phyloP scores from a whole-genome alignment of 768 basidiomycete species.

The Trametes cingulata region DNA sequence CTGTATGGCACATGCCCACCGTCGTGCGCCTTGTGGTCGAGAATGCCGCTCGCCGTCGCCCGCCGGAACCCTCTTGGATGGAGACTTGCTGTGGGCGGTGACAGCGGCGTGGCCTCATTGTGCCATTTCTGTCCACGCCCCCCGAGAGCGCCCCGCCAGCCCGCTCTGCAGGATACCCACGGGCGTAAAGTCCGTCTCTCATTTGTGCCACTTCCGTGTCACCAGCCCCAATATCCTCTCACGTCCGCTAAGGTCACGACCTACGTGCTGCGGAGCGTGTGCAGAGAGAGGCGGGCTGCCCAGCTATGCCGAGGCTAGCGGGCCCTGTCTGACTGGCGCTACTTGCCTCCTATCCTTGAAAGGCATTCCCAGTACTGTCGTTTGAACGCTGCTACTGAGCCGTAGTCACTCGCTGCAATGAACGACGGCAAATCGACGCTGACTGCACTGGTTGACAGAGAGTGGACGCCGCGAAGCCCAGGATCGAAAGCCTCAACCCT shows the following conservation, averaged over 20 bases:
- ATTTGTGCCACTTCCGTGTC: conserved; percentile 3
- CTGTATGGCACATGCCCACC: background rate
- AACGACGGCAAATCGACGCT: background rate
- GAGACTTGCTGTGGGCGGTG: background rate
- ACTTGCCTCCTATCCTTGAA: conserved; percentile 28
- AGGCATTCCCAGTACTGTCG: background rate
- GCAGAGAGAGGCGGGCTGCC: background rate
- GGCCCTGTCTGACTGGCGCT: background rate
- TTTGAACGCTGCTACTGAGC: background rate
- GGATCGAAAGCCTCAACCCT: conserved; percentile 90
- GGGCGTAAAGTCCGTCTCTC: conserved; percentile 10
- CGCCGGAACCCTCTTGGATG: background rate
- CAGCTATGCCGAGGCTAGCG: background rate
- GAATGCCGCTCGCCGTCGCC: background rate
- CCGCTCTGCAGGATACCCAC: conserved; percentile 6
- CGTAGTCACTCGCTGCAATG: too few species aligned
- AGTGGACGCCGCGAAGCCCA: conserved; percentile 79
- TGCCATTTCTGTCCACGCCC: conserved; percentile 11
- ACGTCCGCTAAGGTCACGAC: conserved; percentile 6
- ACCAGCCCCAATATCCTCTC: conserved; percentile 2
- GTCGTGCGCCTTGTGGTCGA: background rate
- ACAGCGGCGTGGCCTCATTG: conserved; percentile 5
- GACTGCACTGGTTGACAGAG: conserved; percentile 51
- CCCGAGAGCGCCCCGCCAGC: background rate
- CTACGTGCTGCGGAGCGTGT: conserved; percentile 17